Evolutionary conservation across 257 asterid genomes (phyloP).

Genomic region (Solanum paucissectum): DNA sequence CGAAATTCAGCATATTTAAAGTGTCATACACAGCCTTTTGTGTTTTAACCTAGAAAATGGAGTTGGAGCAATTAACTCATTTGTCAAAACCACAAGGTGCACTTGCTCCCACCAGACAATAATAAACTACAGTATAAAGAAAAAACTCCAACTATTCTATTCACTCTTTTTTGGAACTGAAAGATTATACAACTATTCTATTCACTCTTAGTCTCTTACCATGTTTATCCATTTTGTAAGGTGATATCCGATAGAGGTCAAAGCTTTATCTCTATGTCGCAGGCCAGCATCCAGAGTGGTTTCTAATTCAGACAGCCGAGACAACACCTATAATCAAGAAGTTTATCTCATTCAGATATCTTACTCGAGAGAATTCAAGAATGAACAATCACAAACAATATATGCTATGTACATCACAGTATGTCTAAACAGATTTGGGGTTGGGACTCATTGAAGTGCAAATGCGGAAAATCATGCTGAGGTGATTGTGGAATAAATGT

Average conservation of each 20-base stretch:
- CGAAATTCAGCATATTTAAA: conserved; percentile 90
- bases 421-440: not conserved
- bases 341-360: not conserved
- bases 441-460: not conserved
- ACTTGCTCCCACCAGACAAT: not conserved
- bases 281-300: conserved; percentile 89
- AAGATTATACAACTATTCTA: not conserved
- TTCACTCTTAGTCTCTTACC: conserved; percentile 23
- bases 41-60: conserved; percentile 67
- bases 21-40: conserved; percentile 91
- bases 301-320: conserved; percentile 82
- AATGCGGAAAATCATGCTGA: not conserved
- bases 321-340: conserved; percentile 52
- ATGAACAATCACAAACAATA: not conserved
- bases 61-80: conserved; percentile 11
- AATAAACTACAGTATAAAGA: not conserved
- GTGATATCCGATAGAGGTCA: conserved; percentile 65
- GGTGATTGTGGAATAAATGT: not conserved
- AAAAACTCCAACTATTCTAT: not conserved
- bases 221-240: conserved; percentile 72
- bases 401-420: not conserved
- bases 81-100: not conserved
- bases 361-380: not conserved
- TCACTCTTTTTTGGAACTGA: not conserved
- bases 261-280: conserved; percentile 69